Evolutionary conservation across 139 green algal genomes (phyloP).

Genomic region (Picocystis salinarum): DNA sequence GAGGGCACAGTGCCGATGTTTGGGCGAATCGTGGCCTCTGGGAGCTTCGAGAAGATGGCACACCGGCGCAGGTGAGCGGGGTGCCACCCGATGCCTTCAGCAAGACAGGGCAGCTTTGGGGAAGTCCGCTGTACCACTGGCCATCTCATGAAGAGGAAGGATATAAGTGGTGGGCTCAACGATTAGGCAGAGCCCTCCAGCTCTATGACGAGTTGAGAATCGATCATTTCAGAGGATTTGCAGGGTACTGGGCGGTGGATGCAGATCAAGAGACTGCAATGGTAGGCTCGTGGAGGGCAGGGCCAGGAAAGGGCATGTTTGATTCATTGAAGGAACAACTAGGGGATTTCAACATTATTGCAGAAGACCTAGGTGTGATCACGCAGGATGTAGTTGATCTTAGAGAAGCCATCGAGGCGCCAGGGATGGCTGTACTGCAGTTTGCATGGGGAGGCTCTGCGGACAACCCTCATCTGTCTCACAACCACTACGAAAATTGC

Average conservation of each 20-base stretch:
- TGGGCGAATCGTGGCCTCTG: conserved; percentile 77
- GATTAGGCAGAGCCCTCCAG: conserved; percentile 56
- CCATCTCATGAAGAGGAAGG: conserved; percentile 40
- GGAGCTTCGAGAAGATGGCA: conserved; percentile 25
- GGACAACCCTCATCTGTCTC: conserved; percentile 81
- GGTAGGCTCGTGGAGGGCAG: conserved; percentile 8
- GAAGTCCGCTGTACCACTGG: conserved; percentile 86
- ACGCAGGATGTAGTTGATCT: conserved; percentile 78
- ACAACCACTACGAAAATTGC: conserved; percentile 91
- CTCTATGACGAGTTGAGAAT: conserved; percentile 91
- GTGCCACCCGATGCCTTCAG: conserved; percentile 91
- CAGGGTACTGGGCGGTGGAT: conserved; percentile 74
- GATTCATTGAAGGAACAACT: conserved; percentile 26
- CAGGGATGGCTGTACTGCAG: conserved; percentile 95
- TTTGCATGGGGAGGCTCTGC: conserved; percentile 82
- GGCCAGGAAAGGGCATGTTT: conserved; percentile 45
- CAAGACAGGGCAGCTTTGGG: conserved; percentile 90
- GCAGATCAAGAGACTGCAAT: conserved; percentile 55
- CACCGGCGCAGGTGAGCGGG: conserved; percentile 36
- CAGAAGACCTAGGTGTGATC: conserved; percentile 95
- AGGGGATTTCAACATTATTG: conserved; percentile 28
- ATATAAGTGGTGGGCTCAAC: conserved; percentile 71
- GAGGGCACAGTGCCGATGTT: conserved; percentile 61
- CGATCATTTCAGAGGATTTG: conserved; percentile 90
- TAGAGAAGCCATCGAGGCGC: conserved; percentile 63